Evolutionary conservation across 805 yeast species (phyloP), one percentile per base, ranked within the genome.

Genomic region (Yamadazyma endophytica): DNA sequence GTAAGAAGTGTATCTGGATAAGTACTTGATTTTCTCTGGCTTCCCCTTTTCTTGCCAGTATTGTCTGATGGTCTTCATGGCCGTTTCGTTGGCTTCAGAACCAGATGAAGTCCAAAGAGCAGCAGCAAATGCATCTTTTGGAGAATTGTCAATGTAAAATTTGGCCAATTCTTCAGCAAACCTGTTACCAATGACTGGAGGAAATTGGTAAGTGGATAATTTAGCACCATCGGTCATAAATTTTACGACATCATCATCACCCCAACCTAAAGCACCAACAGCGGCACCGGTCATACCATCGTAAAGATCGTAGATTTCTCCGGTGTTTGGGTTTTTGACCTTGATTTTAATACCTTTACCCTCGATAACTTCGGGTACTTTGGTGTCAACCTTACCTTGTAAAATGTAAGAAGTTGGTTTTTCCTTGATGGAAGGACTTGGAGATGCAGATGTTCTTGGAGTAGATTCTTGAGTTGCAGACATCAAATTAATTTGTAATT

Each of bases 331-430:
- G 40, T 68, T 71, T 37, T 59, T 63, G 21, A 68, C 50, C 12
- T 59, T 56, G 40, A 73, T 51, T 41, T 52, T 53, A 29, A 54
- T 42, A 21, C 77, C 77, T 25, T 61, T 50, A 28, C 75, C 73
- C 13, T 52, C 56, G 26, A 64, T 58, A 32, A 66, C 68, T 35
- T 54, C 56, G 4, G 68, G 63, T 25, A 60, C 56, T 31, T 49
- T 51, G 39, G 61, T 52, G 38, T 50, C 48, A 30, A 71, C 51
- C 32, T 58, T 49, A 22, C 58, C 66, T 48, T 69, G 75, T 54
- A 71, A 70, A 22, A 66, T 58, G 45, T 61, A 52, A 7, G 73
- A 65, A 16, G 45, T 43, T 29, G 41, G 33, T 15, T 39, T 31
- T 18, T 28, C 33, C 15, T 36, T 36, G 13, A 29, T 13, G 12